These are phyloP conservation scores for Nemania sp. DNA, from an alignment of 2,329 filamentous ascomycete species.

Conservation along the genomic window DNA sequence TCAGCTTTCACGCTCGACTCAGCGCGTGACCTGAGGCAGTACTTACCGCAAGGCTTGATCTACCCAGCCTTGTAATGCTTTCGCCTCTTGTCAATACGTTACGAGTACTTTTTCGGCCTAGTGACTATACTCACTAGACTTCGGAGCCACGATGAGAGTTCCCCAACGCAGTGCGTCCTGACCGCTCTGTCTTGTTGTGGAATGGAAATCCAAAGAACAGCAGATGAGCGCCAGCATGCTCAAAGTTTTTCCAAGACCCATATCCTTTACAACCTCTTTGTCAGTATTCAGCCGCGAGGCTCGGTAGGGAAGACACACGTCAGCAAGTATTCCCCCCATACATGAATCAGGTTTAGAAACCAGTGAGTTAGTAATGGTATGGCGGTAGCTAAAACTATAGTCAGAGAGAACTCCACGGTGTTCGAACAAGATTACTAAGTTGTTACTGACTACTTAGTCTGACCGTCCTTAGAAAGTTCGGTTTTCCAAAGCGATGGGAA, in stretches of 20 bases:
- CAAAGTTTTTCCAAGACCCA: slow-evolving; percentile 27
- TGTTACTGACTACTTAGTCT: neutral
- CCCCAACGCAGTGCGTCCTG: neutral
- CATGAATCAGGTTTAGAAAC: neutral
- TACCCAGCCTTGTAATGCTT: neutral
- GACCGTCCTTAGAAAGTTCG: neutral
- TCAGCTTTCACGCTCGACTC: neutral
- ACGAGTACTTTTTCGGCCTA: neutral
- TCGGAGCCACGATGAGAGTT: slow-evolving; percentile 20
- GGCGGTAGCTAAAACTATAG: slow-evolving; percentile 7
- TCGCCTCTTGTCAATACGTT: neutral
- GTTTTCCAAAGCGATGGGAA: slow-evolving; percentile 12
- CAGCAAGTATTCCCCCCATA: slow-evolving; percentile 16
- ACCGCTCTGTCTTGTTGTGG: no score
- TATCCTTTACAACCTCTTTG: slow-evolving; percentile 1
- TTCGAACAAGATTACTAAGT: neutral
- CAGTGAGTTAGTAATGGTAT: slow-evolving; percentile 8
- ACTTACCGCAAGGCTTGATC: neutral
- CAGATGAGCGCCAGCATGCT: slow-evolving; percentile 16
- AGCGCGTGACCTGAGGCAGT: neutral
- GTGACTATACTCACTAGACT: slow-evolving; percentile 13
- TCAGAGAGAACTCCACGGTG: neutral
- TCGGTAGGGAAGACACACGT: slow-evolving; percentile 5
- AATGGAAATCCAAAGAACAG: slow-evolving; percentile 1
- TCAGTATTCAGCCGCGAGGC: neutral